Evolutionary conservation across 1,284 basidiomycete genomes (phyloP).

Genomic region (Rhodotorula sp.): DNA sequence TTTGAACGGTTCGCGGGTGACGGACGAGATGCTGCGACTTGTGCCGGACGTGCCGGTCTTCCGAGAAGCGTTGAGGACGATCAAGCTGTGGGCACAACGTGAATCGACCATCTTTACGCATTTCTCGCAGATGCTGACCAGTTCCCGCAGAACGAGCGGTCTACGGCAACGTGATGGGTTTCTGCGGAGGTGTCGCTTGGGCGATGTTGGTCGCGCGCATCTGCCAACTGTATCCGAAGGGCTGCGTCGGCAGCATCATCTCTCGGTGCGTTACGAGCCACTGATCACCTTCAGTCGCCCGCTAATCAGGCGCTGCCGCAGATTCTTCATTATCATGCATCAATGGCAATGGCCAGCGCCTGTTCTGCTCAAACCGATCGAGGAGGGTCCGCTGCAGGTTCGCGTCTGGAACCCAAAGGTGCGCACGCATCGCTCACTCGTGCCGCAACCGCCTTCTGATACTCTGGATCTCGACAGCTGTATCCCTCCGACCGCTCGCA

Average conservation of each 20-base stretch:
- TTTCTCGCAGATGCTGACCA: neutral
- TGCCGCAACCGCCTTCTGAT: neutral
- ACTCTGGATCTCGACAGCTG: constrained; percentile 56
- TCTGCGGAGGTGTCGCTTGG: constrained; percentile 98
- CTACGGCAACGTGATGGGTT: constrained; percentile 97
- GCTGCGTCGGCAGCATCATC: constrained; percentile 89
- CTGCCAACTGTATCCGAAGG: constrained; percentile 97
- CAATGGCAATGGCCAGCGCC: constrained; percentile 85
- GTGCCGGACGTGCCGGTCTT: constrained; percentile 95
- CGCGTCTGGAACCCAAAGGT: constrained; percentile 98
- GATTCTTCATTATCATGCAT: constrained; percentile 39
- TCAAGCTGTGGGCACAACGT: constrained; percentile 98
- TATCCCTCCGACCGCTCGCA: constrained; percentile 91
- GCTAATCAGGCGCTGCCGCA: neutral
- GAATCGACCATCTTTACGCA: constrained; percentile 48
- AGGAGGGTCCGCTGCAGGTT: constrained; percentile 88
- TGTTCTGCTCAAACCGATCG: constrained; percentile 91
- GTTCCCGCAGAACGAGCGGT: constrained; percentile 66
- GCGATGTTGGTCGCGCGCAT: constrained; percentile 96
- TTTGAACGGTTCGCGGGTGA: constrained; percentile 92
- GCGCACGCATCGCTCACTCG: constrained; percentile 23
- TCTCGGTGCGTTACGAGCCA: constrained; percentile 65
- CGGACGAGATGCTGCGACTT: constrained; percentile 90
- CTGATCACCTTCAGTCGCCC: constrained; percentile 8
- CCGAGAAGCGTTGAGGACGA: constrained; percentile 88